Conservation (phyloP, 345 rosid species). For the Euclidium syriacum region DNA sequence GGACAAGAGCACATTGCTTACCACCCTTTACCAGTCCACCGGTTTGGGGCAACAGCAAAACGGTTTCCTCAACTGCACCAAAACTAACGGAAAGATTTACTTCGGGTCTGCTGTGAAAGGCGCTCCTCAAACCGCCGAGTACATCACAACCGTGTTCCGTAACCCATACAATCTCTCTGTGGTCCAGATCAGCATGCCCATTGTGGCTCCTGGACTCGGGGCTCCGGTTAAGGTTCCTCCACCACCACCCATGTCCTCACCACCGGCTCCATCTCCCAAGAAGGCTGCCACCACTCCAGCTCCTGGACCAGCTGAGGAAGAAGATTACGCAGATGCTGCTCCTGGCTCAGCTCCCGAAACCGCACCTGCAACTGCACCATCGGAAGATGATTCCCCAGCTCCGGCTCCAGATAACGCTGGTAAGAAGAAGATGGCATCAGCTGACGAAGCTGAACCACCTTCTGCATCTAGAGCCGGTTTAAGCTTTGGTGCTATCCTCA, state of each 20-base stretch:
- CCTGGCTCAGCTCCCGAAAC: slow-evolving; percentile 22
- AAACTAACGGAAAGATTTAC: slow-evolving; percentile 28
- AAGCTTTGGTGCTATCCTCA: slow-evolving; percentile 26
- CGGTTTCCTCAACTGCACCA: slow-evolving; percentile 59
- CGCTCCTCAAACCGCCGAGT: slow-evolving; percentile 37
- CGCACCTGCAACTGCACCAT: slow-evolving; percentile 42
- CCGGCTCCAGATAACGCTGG: slow-evolving; percentile 23
- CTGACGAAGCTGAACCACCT: slow-evolving; percentile 28
- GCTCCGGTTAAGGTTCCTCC: slow-evolving; percentile 35
- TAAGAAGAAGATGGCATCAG: slow-evolving; percentile 28
- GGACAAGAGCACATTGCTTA: slow-evolving; percentile 37
- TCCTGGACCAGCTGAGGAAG: slow-evolving; percentile 31
- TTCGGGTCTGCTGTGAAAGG: slow-evolving; percentile 58
- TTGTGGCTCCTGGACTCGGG: slow-evolving; percentile 58
- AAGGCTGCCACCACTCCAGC: slow-evolving; percentile 27
- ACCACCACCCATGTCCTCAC: slow-evolving; percentile 39
- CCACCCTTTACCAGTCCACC: slow-evolving; percentile 60
- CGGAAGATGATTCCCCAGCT: slow-evolving; percentile 27
- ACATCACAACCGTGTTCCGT: slow-evolving; percentile 35
- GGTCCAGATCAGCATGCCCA: slow-evolving; percentile 54
- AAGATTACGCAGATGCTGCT: slow-evolving; percentile 14
- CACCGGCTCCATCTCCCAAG: slow-evolving; percentile 34
- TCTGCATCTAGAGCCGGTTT: slow-evolving; percentile 27
- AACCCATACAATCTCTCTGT: slow-evolving; percentile 70
- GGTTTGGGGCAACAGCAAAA: slow-evolving; percentile 47